Evolutionary conservation across 257 asterid genomes (phyloP), one percentile per base, ranked within the genome.

Genomic region (Verbena officinalis): DNA sequence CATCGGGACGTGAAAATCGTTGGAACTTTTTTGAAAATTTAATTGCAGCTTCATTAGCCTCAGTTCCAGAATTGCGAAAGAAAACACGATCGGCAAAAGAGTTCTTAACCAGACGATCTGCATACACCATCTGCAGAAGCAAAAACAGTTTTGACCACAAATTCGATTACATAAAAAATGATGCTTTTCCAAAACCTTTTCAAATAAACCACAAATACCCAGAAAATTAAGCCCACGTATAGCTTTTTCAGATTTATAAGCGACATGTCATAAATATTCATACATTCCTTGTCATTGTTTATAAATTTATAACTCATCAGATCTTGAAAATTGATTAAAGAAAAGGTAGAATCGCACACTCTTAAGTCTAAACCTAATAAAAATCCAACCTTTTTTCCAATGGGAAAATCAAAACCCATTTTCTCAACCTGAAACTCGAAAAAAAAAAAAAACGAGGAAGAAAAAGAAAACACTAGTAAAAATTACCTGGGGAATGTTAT

Each of bases 51-150:
- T 94, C 97, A 55, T 83, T 90, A 50, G 99, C 96, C 75, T 94
- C 96, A n/a, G 99, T 84, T 53, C 99, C 97, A 5, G 99, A 94
- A 60, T 94, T 94, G 52, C 93, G 81, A 64, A 90, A 94, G 84
- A 94, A 94, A 30, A 94, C 96, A n/a, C 96, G 92, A 44, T 94
- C 99, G 33, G 99, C 97, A 71, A 88, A 90, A 5, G 99, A 94
- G 69, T 61, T 39, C 30, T 75, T 67, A 43, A 88, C 90, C 12
- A 94, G 80, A 20, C 84, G 83, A 68, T 90, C 90, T 8, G 99
- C 99, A 56, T 90, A 96, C 74, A 88, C 99, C 23, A 94, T 80
- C 99, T 94, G 83, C 50, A 69, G 48, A 61, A 57, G 73, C 30
- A 63, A 27, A 43, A 17, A 11, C 22, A 8, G 33, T 51, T 34